These are phyloP conservation scores for Carpinus viminea DNA, from an alignment of 306 rosid genomes.

Conservation along the genomic window DNA sequence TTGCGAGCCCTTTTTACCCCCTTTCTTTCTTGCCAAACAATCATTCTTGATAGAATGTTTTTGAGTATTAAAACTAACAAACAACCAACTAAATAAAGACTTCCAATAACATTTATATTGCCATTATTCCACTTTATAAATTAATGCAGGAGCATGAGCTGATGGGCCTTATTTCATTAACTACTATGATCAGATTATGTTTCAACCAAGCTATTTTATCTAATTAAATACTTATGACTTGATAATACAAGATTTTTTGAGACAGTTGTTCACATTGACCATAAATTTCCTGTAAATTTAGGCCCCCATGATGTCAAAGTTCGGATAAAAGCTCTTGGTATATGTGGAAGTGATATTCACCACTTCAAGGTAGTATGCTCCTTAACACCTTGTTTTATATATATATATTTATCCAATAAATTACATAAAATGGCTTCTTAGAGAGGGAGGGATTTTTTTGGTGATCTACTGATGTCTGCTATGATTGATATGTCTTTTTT, in stretches of 20 bases:
- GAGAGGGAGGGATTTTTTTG: not conserved
- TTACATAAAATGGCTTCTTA: not conserved
- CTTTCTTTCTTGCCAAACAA: no score
- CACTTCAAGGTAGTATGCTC: constrained; percentile 36
- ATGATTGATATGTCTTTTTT: not conserved
- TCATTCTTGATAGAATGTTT: no score
- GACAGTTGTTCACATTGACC: not conserved
- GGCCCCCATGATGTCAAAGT: constrained; percentile 45
- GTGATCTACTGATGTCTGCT: not conserved
- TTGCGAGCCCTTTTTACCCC: no score
- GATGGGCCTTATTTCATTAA: not conserved
- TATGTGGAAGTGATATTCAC: constrained; percentile 48
- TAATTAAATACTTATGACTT: not conserved
- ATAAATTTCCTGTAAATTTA: constrained; percentile 15
- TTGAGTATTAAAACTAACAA: not conserved
- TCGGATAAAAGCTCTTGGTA: constrained; percentile 41
- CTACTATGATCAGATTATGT: not conserved
- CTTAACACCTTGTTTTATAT: not conserved
- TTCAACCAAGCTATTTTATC: not conserved
- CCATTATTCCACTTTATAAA: not conserved
- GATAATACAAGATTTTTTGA: not conserved
- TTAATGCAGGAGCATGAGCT: not conserved
- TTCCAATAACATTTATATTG: not conserved
- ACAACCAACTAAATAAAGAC: no score
- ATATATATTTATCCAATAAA: not conserved